Base-by-base conservation (phyloP, 768 basidiomycete genomes). In the Mycena maculata region DNA sequence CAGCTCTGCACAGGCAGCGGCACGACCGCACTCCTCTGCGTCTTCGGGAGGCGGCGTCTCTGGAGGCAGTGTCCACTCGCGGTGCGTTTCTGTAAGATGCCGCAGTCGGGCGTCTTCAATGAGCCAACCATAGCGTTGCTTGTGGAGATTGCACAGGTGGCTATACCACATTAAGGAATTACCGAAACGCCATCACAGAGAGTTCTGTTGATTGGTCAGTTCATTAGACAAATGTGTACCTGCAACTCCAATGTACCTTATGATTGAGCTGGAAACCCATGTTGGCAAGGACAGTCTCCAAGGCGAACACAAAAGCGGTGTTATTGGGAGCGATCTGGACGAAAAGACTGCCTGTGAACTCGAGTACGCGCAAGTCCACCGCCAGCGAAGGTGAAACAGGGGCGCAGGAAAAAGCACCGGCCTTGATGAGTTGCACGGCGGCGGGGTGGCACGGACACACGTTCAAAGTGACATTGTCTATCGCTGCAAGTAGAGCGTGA, bases 291-390 rank as follows among this genome's bases (percentile, higher is more conserved):
- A 42, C 23, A 4, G 25, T 36, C 49, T 65, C 63, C 27, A 58
- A 13, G 1, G 63, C 8, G 3, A 20, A 0, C 10, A 22, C 15
- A 5, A 42, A 23, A 0, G 56, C 63, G 10, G 56, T 59, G 13
- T 49, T 58, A 23, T 65, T 59, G 18, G 63, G 63, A 0, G 63
- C 27, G 30, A 65, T 54, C 15, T 58, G 56, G 4, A 65, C 10
- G 49, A 65, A 65, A 6, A 65, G 20, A 22, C 44, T 59, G 22
- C 18, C 23, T 4, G 41, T 8, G 30, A 65, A 57, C 11, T 65
- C 63, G 18, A 65, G 16, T 4, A 65, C 47, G 4, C 48, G 63
- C 30, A 65, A 12, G 27, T 65, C 63, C 12, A 65, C 63, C 4
- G 63, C 63, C 9, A 65, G 30, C 1, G 48, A 25, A 11, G 63